Evolutionary conservation across 2,329 filamentous ascomycete species (phyloP), one percentile per base, ranked within the genome.

Genomic region (Monilinia fructicola): DNA sequence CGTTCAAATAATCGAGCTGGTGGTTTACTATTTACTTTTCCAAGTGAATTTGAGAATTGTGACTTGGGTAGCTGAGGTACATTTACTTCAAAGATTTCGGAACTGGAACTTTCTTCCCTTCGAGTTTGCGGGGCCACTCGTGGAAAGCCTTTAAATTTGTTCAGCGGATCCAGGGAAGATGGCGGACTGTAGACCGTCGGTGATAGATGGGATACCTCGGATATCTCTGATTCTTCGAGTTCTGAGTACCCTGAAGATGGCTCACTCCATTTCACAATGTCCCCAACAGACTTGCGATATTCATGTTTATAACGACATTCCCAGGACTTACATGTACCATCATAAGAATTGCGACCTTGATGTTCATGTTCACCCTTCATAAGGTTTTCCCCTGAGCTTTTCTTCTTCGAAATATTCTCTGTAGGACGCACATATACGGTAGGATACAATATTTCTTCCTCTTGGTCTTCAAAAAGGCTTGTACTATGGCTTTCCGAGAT

Each of bases 241-340:
- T 59, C 23, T 44, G 26, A 28, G 40, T 40, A 52, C 3, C 18
- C 28, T 40, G 63, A 28, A 26, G 42, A 56, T 40, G 63, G 63
- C 42, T 65, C 63, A n/a, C 28, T 50, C 63, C 63, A 65, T 48
- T 52, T 65, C n/a, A 65, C 53, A 46, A 48, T 12, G n/a, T 58
- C 46, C 4, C 63, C 53, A 3, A 9, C 11, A 38, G 63, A 65
- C 12, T 23, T 65, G 18, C 52, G 63, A 26, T 48, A 65, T 38
- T 56, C 63, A 16, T 65, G 14, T 38, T 40, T 65, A 38, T 65
- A 65, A 28, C 54, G 63, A 16, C 40, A 31, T 52, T 65, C 63
- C 63, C 63, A 65, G 12, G 63, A 65, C 14, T 38, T 42, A 14
- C 42, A 59, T n/a, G 31, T 65, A 59, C 28, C 54, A 59, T 50